phyloP scores from a whole-genome alignment of 140 eudicot genomes.

The Flaveria floridana region DNA sequence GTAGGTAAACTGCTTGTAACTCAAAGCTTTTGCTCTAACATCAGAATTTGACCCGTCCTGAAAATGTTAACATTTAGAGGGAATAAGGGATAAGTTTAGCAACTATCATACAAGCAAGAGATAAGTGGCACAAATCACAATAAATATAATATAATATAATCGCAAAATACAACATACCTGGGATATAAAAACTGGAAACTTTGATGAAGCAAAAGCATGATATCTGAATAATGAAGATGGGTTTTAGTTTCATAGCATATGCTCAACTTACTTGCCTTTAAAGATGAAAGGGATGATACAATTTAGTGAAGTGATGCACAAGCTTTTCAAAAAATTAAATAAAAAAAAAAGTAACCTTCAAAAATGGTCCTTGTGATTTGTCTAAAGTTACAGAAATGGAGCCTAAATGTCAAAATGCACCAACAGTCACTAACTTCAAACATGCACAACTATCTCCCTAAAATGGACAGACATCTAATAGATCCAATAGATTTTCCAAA shows the following conservation, averaged over 20 bases:
- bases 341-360: background rate
- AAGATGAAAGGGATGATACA: background rate
- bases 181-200: slow-evolving; percentile 89
- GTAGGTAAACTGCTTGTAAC: slow-evolving; percentile 74
- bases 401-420: background rate
- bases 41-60: slow-evolving; percentile 84
- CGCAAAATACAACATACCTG: slow-evolving; percentile 49
- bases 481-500: background rate
- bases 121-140: slow-evolving; percentile 9
- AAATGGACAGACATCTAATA: background rate
- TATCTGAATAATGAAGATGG: slow-evolving; percentile 44
- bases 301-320: background rate
- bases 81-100: background rate
- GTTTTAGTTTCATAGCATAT: slow-evolving; percentile 10
- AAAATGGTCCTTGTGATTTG: background rate
- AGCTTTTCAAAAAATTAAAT: background rate
- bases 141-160: background rate
- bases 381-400: background rate
- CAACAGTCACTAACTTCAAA: background rate
- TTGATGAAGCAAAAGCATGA: slow-evolving; percentile 71
- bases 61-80: slow-evolving; percentile 12
- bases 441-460: background rate
- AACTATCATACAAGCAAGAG: background rate
- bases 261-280: background rate
- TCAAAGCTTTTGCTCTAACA: slow-evolving; percentile 74